phyloP scores from a whole-genome alignment of 78 protist genomes.

The Dictyostelium intermedium region DNA sequence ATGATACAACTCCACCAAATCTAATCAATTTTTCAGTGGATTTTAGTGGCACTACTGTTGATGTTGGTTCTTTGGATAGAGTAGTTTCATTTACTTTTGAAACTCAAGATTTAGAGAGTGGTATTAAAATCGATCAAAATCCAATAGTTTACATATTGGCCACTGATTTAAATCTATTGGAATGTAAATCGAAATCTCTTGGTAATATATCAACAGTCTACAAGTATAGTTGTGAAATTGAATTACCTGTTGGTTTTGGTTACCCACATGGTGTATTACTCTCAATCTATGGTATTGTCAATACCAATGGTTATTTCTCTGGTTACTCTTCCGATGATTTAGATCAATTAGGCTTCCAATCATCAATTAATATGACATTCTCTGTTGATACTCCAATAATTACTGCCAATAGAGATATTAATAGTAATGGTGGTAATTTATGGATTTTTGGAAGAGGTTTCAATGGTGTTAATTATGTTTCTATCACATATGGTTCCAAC shows the following conservation, averaged over 20 bases:
- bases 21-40: too few species aligned
- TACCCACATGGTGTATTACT: neutral
- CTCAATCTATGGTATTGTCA: constrained; percentile 4
- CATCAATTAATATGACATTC: neutral
- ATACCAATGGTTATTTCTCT: neutral
- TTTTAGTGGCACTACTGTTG: too few species aligned
- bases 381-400: neutral
- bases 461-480: neutral
- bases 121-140: too few species aligned
- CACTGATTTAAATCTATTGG: neutral
- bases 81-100: too few species aligned
- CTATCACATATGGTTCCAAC: neutral
- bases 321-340: neutral
- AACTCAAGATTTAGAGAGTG: too few species aligned
- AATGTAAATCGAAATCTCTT: too few species aligned
- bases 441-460: neutral
- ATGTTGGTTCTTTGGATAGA: too few species aligned
- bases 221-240: neutral
- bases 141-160: too few species aligned
- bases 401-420: neutral
- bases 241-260: constrained; percentile 9
- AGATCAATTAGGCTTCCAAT: neutral
- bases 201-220: too few species aligned
- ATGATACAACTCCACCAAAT: neutral
- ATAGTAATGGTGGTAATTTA: neutral